Conservation (phyloP, 768 basidiomycete genomes). For the Megacollybia marginata region DNA sequence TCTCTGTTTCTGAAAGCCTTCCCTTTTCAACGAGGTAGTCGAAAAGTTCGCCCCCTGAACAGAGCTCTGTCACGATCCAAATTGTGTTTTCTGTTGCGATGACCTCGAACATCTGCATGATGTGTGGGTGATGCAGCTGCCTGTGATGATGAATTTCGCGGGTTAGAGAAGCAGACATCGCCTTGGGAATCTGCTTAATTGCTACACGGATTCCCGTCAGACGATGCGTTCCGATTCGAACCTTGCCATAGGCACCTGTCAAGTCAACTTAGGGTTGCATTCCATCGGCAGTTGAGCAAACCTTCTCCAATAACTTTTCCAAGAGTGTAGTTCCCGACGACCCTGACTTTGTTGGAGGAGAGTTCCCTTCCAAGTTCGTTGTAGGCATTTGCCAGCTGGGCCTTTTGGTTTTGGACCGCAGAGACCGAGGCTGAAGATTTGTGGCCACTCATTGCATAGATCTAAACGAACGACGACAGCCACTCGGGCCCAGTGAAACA, state of each 20-base stretch:
- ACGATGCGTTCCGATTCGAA: constrained; percentile 90
- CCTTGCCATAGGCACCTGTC: constrained; percentile 90
- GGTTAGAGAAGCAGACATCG: constrained; percentile 84
- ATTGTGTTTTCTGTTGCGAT: constrained; percentile 93
- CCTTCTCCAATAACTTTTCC: constrained; percentile 96
- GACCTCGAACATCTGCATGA: constrained; percentile 95
- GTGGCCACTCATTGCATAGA: constrained; percentile 45
- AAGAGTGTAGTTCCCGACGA: constrained; percentile 91
- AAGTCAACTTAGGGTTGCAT: background rate
- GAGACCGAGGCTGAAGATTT: constrained; percentile 53
- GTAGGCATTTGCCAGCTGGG: constrained; percentile 90
- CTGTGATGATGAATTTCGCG: constrained; percentile 99
- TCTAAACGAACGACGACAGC: no score
- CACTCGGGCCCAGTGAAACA: no score
- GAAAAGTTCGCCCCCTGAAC: constrained; percentile 94
- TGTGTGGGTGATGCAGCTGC: constrained; percentile 89
- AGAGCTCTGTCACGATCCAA: constrained; percentile 97
- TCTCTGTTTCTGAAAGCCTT: constrained; percentile 76
- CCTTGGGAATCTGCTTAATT: constrained; percentile 97
- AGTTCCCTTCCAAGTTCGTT: constrained; percentile 96
- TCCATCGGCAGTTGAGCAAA: constrained; percentile 22
- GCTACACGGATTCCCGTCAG: constrained; percentile 88
- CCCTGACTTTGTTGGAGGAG: constrained; percentile 81
- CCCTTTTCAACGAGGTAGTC: constrained; percentile 97
- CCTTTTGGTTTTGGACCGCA: constrained; percentile 61